phyloP scores from a whole-genome alignment of 305 asterid species.

The Petunia hybrid region DNA sequence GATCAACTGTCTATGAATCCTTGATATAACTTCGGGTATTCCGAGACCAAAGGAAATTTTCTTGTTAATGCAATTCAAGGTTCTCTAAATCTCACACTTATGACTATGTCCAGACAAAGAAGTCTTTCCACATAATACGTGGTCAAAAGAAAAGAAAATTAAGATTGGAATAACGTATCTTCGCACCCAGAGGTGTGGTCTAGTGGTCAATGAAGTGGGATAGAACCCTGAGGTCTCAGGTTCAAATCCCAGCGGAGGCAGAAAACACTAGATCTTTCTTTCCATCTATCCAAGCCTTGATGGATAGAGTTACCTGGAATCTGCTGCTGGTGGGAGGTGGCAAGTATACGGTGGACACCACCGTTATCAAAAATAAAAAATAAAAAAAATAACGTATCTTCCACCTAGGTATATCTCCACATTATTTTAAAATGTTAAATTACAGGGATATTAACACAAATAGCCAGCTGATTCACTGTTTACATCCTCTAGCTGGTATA shows the following conservation, averaged over 20 bases:
- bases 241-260: no score
- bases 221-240: no score
- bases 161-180: background rate
- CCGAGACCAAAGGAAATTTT: background rate
- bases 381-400: background rate
- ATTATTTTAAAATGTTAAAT: background rate
- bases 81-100: background rate
- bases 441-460: no score
- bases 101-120: background rate
- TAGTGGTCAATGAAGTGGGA: no score
- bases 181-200: background rate
- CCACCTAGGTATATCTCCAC: constrained; percentile 10
- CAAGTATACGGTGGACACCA: no score
- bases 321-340: no score
- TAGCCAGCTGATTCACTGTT: no score
- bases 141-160: background rate
- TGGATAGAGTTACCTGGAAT: no score
- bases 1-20: background rate
- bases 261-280: no score
- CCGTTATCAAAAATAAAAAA: no score
- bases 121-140: constrained; percentile 12
- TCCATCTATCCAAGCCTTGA: no score
- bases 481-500: no score
- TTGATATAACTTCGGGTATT: background rate
- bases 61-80: background rate